Percentiles rank a stretch among this genome's conserved stretches.
Conservation (phyloP, 2,329 filamentous ascomycete genomes). For the Hymenoscyphus infarciens region DNA sequence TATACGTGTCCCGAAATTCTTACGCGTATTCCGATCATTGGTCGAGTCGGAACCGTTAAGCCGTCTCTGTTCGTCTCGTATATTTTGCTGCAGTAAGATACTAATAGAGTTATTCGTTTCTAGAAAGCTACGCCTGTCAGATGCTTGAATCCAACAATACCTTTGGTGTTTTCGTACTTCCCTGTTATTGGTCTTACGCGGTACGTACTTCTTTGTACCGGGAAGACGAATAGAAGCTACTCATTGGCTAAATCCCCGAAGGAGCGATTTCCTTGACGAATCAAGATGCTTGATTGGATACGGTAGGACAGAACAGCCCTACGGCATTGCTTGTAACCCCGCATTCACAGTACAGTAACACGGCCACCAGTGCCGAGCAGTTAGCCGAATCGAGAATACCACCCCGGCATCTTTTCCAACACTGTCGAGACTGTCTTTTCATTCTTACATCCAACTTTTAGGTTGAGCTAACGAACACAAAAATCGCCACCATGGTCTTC, state of each 20-base stretch:
- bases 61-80: not conserved
- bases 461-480: not conserved
- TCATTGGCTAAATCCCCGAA: not conserved
- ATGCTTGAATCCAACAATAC: not conserved
- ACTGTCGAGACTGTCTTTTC: not conserved
- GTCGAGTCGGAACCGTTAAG: not conserved
- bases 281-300: not conserved
- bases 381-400: no score
- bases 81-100: not conserved
- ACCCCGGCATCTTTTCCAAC: no score
- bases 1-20: not conserved
- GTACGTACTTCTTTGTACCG: not conserved
- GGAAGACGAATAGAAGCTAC: not conserved
- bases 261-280: not conserved
- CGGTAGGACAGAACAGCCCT: not conserved
- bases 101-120: not conserved
- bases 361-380: not conserved
- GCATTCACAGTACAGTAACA: not conserved
- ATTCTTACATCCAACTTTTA: not conserved
- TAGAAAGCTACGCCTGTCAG: not conserved
- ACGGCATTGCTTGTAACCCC: not conserved
- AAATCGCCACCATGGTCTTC: conserved; percentile 17
- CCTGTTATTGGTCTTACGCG: not conserved
- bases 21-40: not conserved
- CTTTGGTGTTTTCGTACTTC: not conserved